A percentile compares a stretch with the other conserved stretches of the same genome.
phyloP scores from a whole-genome alignment of 345 rosid species.

The Citrus sinensis region DVS_A1.0 CM039169.1:1405501-1406000 shows the following conservation, averaged over 20 bases:
- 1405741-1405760: constrained; percentile 66
- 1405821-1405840: constrained; percentile 82
- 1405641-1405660: constrained; percentile 71
- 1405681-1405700: constrained; percentile 70
- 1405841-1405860: constrained; percentile 87
- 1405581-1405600: constrained; percentile 85
- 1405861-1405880: constrained; percentile 68
- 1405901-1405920: constrained; percentile 60
- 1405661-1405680: constrained; percentile 74
- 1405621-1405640: constrained; percentile 75
- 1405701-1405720: constrained; percentile 86
- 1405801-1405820: constrained; percentile 74
- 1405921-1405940: constrained; percentile 66
- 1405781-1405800: constrained; percentile 82
- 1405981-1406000: constrained; percentile 70
- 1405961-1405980: constrained; percentile 69
- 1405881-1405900: constrained; percentile 72
- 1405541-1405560: constrained; percentile 81
- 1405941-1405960: constrained; percentile 71
- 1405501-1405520: constrained; percentile 77
- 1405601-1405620: constrained; percentile 71
- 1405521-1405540: constrained; percentile 82
- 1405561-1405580: constrained; percentile 77
- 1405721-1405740: constrained; percentile 62
- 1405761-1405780: constrained; percentile 67